Conservation (phyloP, 2,329 filamentous ascomycete genomes). For the Gremmenia infestans region DNA sequence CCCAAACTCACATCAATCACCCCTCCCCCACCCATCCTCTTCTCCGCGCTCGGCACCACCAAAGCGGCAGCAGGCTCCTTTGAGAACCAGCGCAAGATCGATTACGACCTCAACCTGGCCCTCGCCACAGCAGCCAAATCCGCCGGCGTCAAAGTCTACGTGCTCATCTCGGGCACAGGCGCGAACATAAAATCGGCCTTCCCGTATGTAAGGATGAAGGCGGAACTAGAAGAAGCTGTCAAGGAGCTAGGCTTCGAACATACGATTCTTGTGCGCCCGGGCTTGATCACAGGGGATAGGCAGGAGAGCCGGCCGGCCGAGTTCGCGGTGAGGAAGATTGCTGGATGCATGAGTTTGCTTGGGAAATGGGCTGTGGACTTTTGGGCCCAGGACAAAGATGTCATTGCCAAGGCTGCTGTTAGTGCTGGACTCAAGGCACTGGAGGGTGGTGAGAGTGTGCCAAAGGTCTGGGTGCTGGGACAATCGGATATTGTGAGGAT, state of each 20-base stretch:
- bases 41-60: conserved; percentile 79
- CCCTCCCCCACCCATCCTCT: conserved; percentile 58
- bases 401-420: conserved; percentile 52
- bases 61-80: conserved; percentile 68
- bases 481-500: conserved; percentile 47
- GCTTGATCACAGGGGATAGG: conserved; percentile 68
- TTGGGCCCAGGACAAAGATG: conserved; percentile 62
- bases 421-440: conserved; percentile 41
- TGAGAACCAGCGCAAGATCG: conserved; percentile 78
- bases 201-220: conserved; percentile 70
- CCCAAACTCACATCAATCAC: conserved; percentile 49
- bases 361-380: conserved; percentile 51
- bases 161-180: conserved; percentile 40
- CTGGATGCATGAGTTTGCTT: conserved; percentile 51
- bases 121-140: conserved; percentile 70
- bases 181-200: conserved; percentile 49
- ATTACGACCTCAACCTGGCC: conserved; percentile 79
- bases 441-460: conserved; percentile 35
- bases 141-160: conserved; percentile 62
- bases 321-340: conserved; percentile 48
- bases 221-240: conserved; percentile 76
- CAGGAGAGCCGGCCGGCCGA: conserved; percentile 57
- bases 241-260: conserved; percentile 69
- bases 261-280: conserved; percentile 70
- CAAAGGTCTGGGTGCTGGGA: conserved; percentile 43